phyloP scores from a whole-genome alignment of 257 asterid species.

The Lavandula angustifolia region DNA sequence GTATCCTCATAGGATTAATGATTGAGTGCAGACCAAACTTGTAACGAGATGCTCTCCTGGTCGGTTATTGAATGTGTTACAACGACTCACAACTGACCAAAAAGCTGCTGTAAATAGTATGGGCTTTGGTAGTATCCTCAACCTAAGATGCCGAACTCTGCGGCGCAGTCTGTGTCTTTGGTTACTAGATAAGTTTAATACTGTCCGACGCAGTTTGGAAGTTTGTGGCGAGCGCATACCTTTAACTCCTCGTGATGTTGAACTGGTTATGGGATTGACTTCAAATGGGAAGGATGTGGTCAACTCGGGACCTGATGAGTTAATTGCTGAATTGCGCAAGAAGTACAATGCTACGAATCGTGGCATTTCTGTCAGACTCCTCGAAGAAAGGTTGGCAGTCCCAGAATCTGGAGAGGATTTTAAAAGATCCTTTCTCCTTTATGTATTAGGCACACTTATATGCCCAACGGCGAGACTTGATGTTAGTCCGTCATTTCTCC shows the following conservation, averaged over 20 bases:
- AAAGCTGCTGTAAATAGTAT: slow-evolving; percentile 85
- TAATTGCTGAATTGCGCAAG: slow-evolving; percentile 78
- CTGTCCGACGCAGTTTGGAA: slow-evolving; percentile 87
- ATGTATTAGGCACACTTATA: slow-evolving; percentile 87
- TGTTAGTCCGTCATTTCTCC: slow-evolving; percentile 97
- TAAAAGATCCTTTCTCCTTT: slow-evolving; percentile 91
- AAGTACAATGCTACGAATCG: slow-evolving; percentile 89
- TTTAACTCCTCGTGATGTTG: slow-evolving; percentile 87
- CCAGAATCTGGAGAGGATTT: slow-evolving; percentile 98
- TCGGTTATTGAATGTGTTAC: slow-evolving; percentile 79
- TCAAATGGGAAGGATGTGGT: slow-evolving; percentile 94
- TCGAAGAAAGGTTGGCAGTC: slow-evolving; percentile 83
- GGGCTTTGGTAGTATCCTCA: slow-evolving; percentile 97
- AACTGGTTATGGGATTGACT: slow-evolving; percentile 93
- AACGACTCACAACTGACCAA: slow-evolving; percentile 79
- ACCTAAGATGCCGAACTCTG: slow-evolving; percentile 89
- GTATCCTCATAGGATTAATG: slow-evolving; percentile 11
- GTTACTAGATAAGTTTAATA: slow-evolving; percentile 86
- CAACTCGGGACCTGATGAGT: slow-evolving; percentile 91
- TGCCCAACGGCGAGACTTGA: slow-evolving; percentile 98
- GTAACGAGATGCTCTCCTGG: slow-evolving; percentile 99
- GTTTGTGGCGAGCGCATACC: slow-evolving; percentile 92
- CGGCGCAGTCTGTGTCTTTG: slow-evolving; percentile 94
- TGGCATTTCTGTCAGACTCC: slow-evolving; percentile 85
- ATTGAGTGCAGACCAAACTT: slow-evolving; percentile 74